Percentiles rank a stretch among this genome's conserved stretches.
Conservation (phyloP, 306 rosid genomes). For the Castanopsis chinensis region DNA sequence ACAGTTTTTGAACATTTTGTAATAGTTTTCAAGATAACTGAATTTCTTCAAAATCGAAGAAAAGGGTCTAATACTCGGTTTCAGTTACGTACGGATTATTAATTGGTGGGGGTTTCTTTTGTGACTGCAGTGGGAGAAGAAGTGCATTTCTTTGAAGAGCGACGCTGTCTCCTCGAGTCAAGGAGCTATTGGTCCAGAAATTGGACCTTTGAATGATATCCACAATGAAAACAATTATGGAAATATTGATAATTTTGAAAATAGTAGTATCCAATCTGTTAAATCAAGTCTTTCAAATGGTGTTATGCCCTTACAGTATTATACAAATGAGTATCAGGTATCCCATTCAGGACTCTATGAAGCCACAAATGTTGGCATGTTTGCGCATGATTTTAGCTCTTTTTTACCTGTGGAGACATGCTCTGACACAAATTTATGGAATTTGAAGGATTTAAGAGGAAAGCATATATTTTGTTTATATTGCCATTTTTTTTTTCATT, state of each 20-base stretch:
- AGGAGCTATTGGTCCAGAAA: conserved; percentile 27
- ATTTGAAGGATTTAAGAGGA: conserved; percentile 36
- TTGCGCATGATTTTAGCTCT: too few species aligned
- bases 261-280: conserved; percentile 52
- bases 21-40: background rate
- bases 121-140: conserved; percentile 82
- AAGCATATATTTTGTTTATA: too few species aligned
- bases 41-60: too few species aligned
- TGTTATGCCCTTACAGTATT: too few species aligned
- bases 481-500: too few species aligned
- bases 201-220: conserved; percentile 74
- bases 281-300: too few species aligned
- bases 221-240: conserved; percentile 66
- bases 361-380: conserved; percentile 39
- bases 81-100: conserved; percentile 11
- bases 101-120: conserved; percentile 17
- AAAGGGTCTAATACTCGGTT: too few species aligned
- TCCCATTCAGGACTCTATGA: conserved; percentile 53
- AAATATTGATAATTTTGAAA: conserved; percentile 65
- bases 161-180: conserved; percentile 41
- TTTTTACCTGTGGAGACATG: conserved; percentile 35
- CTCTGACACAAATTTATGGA: conserved; percentile 32
- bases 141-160: conserved; percentile 39
- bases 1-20: background rate
- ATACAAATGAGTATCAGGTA: too few species aligned